phyloP scores from a whole-genome alignment of 805 yeast genomes.

The Blastobotrys chiropterorum region DNA sequence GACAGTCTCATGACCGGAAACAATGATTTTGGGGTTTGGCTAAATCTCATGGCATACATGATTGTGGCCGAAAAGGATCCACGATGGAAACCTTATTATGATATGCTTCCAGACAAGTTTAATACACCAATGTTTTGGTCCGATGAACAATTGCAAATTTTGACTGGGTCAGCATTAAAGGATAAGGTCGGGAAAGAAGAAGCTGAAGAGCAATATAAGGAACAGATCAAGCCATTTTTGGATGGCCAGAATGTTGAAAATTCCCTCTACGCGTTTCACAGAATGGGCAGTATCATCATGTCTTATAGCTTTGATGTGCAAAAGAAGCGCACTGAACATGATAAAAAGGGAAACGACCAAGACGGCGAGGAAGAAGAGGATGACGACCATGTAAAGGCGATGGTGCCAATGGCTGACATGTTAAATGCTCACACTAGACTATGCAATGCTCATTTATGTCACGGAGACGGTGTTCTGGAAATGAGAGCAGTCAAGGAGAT shows the following conservation, averaged over 20 bases:
- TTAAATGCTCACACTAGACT: constrained; percentile 76
- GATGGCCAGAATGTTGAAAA: constrained; percentile 24
- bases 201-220: constrained; percentile 55
- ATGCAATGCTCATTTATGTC: constrained; percentile 67
- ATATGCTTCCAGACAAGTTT: constrained; percentile 59
- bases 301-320: constrained; percentile 88
- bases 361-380: constrained; percentile 35
- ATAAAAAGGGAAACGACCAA: constrained; percentile 30
- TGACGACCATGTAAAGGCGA: constrained; percentile 50
- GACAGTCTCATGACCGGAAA: constrained; percentile 21
- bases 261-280: constrained; percentile 55
- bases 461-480: constrained; percentile 41
- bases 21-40: constrained; percentile 52
- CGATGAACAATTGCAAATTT: constrained; percentile 39
- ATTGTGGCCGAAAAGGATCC: constrained; percentile 54
- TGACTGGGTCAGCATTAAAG: constrained; percentile 67
- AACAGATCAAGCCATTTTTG: constrained; percentile 37
- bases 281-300: constrained; percentile 75
- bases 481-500: constrained; percentile 68
- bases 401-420: constrained; percentile 92
- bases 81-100: constrained; percentile 65
- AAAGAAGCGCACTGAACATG: constrained; percentile 12
- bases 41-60: constrained; percentile 61
- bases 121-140: constrained; percentile 82
- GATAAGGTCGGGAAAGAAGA: constrained; percentile 63